These are phyloP conservation scores for Claviceps citrina DNA, from an alignment of 2,329 filamentous ascomycete species.

Conservation along the genomic window DNA sequence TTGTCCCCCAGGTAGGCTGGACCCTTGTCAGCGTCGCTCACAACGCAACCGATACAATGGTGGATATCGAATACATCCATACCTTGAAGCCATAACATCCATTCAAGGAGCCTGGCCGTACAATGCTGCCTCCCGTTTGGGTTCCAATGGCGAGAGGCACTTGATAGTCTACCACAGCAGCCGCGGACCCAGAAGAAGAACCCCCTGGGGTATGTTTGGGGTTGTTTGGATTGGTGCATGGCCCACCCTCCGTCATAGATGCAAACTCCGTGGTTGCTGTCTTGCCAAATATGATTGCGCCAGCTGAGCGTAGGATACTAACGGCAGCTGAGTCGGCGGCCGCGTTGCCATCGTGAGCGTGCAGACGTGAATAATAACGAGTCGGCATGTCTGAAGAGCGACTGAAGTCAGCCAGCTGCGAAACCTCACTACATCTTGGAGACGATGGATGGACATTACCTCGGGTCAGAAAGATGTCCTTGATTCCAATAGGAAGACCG, in stretches of 20 bases:
- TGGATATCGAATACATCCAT: not conserved
- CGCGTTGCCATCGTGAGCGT: slow-evolving; percentile 24
- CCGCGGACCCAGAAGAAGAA: slow-evolving; percentile 51
- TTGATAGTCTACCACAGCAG: slow-evolving; percentile 50
- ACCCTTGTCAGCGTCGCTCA: not conserved
- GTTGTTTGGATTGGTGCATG: slow-evolving; percentile 51
- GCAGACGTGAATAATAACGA: slow-evolving; percentile 38
- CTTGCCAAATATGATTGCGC: slow-evolving; percentile 37
- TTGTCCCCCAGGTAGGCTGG: slow-evolving; percentile 44
- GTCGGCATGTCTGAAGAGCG: slow-evolving; percentile 36
- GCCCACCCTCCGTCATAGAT: slow-evolving; percentile 36
- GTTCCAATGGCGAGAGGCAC: slow-evolving; percentile 45
- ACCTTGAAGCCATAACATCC: slow-evolving; percentile 47
- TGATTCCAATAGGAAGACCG: slow-evolving; percentile 41
- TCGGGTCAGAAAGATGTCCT: slow-evolving; percentile 44
- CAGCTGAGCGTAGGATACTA: slow-evolving; percentile 34
- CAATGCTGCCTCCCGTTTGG: slow-evolving; percentile 49
- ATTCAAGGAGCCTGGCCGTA: slow-evolving; percentile 50
- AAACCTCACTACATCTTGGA: not conserved
- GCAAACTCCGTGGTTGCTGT: slow-evolving; percentile 50
- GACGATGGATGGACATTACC: slow-evolving; percentile 16
- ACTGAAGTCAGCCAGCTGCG: not conserved
- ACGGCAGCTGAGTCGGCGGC: slow-evolving; percentile 37
- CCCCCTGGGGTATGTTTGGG: slow-evolving; percentile 48
- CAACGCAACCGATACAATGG: not conserved